Percentiles rank a stretch among this genome's conserved stretches.
phyloP scores from a whole-genome alignment of 192 early-diverging fungal genomes.

The Chytriomyces hyalinus region DNA sequence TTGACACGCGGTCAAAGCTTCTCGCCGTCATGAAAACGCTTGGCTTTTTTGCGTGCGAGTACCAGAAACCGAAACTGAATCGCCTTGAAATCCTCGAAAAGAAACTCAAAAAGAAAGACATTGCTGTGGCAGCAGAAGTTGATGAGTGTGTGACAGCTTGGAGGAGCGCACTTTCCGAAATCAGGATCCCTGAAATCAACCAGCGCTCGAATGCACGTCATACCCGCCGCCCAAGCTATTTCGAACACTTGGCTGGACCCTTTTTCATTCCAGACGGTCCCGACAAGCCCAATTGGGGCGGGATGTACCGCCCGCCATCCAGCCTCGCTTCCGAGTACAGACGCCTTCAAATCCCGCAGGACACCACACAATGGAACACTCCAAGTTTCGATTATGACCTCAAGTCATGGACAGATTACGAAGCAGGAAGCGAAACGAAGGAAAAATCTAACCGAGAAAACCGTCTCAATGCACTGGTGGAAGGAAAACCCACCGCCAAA shows the following conservation, averaged over 20 bases:
- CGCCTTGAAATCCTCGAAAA: slow-evolving; percentile 19
- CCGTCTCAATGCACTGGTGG: neutral
- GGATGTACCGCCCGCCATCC: neutral
- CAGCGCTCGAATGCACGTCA: neutral
- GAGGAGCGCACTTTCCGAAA: neutral
- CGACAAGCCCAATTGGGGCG: neutral
- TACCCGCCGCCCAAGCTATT: slow-evolving; percentile 46
- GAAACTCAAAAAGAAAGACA: slow-evolving; percentile 13
- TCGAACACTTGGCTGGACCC: slow-evolving; percentile 51
- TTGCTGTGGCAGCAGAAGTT: slow-evolving; percentile 22
- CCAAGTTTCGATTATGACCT: neutral
- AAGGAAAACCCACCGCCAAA: slow-evolving; percentile 5
- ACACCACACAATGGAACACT: neutral
- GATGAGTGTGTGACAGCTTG: slow-evolving; percentile 19
- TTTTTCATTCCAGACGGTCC: slow-evolving; percentile 51
- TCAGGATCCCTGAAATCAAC: neutral
- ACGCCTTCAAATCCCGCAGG: neutral
- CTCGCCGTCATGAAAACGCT: slow-evolving; percentile 39
- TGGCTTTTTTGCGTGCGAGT: slow-evolving; percentile 33
- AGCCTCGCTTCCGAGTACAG: neutral
- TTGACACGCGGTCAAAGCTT: slow-evolving; percentile 39
- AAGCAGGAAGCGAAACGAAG: neutral
- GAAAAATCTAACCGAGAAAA: neutral
- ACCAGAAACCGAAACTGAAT: neutral
- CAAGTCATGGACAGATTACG: neutral